A percentile compares a stretch with the other conserved stretches of the same genome.
Evolutionary conservation across 768 basidiomycete species (phyloP).

Genomic region (Trametes cingulata): DNA sequence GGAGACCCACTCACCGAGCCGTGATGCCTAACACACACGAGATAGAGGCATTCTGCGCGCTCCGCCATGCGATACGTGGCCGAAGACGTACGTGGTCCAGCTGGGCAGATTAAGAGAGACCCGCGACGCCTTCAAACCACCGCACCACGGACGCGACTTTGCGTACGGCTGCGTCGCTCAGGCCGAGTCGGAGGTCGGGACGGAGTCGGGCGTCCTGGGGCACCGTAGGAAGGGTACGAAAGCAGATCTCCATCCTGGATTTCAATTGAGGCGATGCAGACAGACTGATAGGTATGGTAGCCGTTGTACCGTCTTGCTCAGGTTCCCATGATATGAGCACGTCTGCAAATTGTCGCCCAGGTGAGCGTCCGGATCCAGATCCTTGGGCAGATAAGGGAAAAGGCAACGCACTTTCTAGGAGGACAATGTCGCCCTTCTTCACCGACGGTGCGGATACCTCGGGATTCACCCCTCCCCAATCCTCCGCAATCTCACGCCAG

Average conservation of each 20-base stretch:
- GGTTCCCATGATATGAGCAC: slow-evolving; percentile 51
- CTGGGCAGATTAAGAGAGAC: slow-evolving; percentile 36
- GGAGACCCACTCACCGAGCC: not conserved
- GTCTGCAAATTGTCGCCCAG: slow-evolving; percentile 39
- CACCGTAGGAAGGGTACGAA: slow-evolving; percentile 71
- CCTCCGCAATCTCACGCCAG: slow-evolving; percentile 76
- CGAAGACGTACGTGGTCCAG: not conserved
- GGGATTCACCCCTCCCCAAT: slow-evolving; percentile 57
- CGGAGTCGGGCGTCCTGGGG: slow-evolving; percentile 60
- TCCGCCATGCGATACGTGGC: not conserved
- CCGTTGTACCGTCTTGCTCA: slow-evolving; percentile 5
- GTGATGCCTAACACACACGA: not conserved
- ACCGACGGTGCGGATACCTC: slow-evolving; percentile 35
- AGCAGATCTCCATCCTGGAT: slow-evolving; percentile 68
- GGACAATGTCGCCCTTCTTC: slow-evolving; percentile 72
- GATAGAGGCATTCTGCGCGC: not conserved
- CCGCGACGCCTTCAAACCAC: slow-evolving; percentile 79
- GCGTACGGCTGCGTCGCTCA: slow-evolving; percentile 66
- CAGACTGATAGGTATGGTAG: slow-evolving; percentile 44
- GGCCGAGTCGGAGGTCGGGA: slow-evolving; percentile 72
- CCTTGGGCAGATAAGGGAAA: not conserved
- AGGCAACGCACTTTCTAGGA: slow-evolving; percentile 60
- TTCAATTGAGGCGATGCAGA: slow-evolving; percentile 70
- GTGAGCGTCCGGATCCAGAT: not conserved
- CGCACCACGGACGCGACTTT: slow-evolving; percentile 63